Conservation (phyloP, 192 early-diverging fungal species). For the Phycomyces blakesleeanus region DNA sequence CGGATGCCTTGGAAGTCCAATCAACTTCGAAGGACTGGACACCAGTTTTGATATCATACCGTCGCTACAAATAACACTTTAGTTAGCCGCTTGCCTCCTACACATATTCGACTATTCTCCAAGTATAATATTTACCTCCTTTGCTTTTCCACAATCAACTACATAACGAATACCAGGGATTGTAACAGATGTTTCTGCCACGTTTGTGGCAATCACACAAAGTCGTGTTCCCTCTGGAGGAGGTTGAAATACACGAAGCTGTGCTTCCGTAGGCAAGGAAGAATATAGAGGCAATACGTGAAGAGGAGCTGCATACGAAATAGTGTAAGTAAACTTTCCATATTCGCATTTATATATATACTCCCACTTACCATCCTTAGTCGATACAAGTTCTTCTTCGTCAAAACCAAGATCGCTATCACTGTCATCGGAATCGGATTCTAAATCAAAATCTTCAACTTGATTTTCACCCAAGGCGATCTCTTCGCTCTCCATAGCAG, state of each 20-base stretch:
- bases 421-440: conserved; percentile 39
- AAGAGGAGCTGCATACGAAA: conserved; percentile 50
- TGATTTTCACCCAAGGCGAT: conserved; percentile 52
- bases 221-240: conserved; percentile 85
- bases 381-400: conserved; percentile 61
- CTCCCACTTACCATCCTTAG: conserved; percentile 39
- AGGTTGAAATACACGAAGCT: conserved; percentile 87
- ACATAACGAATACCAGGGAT: conserved; percentile 95
- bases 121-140: conserved; percentile 48
- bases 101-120: not conserved
- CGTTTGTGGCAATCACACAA: conserved; percentile 95
- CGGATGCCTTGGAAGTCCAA: conserved; percentile 94
- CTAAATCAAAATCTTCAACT: conserved; percentile 40
- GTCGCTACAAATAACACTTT: conserved; percentile 36
- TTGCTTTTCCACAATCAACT: conserved; percentile 92
- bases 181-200: conserved; percentile 98
- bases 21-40: conserved; percentile 85
- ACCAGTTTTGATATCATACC: conserved; percentile 79
- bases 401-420: conserved; percentile 72
- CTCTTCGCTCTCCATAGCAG: conserved; percentile 58
- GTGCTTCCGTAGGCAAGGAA: conserved; percentile 83
- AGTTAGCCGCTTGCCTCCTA: not conserved
- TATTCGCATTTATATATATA: not conserved
- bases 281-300: conserved; percentile 98
- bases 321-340: not conserved